These are phyloP conservation scores for Ogataea angusta DNA, from an alignment of 805 yeast genomes.

Conservation along the genomic window DNA sequence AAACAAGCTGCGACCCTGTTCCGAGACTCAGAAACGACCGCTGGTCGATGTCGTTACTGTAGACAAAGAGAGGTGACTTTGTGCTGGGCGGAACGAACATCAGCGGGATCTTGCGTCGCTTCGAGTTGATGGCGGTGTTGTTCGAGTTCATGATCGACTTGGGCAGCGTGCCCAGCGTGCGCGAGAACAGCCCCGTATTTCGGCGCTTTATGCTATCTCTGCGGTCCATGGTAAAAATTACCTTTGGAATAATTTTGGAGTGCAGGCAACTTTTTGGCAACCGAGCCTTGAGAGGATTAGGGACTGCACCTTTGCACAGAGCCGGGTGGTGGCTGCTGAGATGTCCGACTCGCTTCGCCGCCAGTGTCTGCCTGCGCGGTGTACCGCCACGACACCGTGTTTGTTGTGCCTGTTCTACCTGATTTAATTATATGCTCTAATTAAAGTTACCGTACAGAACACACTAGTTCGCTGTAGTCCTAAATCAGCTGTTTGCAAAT, in stretches of 20 bases:
- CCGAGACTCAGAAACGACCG: conserved; percentile 35
- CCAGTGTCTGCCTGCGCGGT: too few relatives aligned
- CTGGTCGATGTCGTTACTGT: conserved; percentile 32
- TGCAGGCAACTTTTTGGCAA: too few relatives aligned
- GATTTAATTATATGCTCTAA: not conserved
- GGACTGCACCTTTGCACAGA: too few relatives aligned
- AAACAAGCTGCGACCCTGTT: conserved; percentile 29
- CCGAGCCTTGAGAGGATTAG: not conserved
- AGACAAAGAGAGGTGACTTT: conserved; percentile 34
- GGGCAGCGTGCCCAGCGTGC: conserved; percentile 27
- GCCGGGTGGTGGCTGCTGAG: too few relatives aligned
- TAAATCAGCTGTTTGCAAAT: too few relatives aligned
- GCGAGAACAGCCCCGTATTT: conserved; percentile 24
- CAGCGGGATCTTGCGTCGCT: conserved; percentile 34
- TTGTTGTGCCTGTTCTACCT: not conserved
- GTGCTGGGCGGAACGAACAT: conserved; percentile 38
- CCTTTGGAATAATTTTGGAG: not conserved
- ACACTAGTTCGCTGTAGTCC: too few relatives aligned
- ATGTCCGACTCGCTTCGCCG: too few relatives aligned
- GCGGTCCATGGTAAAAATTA: conserved; percentile 14
- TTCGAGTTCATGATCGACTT: conserved; percentile 25
- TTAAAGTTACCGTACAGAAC: not conserved
- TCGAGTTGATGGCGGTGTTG: conserved; percentile 31
- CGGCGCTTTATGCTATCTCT: conserved; percentile 20
- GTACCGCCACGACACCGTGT: not conserved